Percentiles rank a stretch among this genome's conserved stretches.
phyloP scores from a whole-genome alignment of 139 green algal species.

The Volvox reticuliferus region DNA sequence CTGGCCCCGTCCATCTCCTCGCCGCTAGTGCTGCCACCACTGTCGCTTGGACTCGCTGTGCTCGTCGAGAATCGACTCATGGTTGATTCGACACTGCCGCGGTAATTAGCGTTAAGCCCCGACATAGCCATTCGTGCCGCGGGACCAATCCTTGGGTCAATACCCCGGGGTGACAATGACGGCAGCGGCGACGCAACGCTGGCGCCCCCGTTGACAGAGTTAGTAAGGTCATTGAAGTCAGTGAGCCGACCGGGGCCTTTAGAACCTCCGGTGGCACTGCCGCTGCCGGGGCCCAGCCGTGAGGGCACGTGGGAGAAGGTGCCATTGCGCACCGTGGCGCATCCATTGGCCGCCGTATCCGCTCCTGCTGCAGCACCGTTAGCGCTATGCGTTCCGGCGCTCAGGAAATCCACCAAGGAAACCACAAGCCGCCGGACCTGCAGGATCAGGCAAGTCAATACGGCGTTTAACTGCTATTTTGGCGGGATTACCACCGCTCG shows the following conservation, averaged over 20 bases:
- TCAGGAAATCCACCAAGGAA: background rate
- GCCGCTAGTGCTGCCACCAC: background rate
- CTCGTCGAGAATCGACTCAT: conserved; percentile 47
- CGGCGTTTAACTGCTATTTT: too few relatives aligned
- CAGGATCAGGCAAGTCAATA: background rate
- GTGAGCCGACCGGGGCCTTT: background rate
- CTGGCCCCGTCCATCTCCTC: background rate
- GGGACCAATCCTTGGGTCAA: background rate
- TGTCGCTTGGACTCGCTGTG: background rate
- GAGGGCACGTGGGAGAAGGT: background rate
- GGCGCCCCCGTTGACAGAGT: background rate
- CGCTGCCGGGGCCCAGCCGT: background rate
- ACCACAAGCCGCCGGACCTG: conserved; percentile 6
- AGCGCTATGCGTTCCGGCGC: background rate
- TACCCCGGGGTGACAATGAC: background rate
- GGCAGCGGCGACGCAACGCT: background rate
- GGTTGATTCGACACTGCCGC: conserved; percentile 14
- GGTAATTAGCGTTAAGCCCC: background rate
- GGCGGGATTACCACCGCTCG: too few relatives aligned
- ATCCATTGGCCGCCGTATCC: background rate
- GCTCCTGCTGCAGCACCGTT: background rate
- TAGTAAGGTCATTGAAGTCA: background rate
- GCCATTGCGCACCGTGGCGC: background rate
- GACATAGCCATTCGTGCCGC: background rate
- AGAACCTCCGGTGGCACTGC: background rate